Conservation (phyloP, 1,284 basidiomycete genomes). For the Austropuccinia psidii region DNA sequence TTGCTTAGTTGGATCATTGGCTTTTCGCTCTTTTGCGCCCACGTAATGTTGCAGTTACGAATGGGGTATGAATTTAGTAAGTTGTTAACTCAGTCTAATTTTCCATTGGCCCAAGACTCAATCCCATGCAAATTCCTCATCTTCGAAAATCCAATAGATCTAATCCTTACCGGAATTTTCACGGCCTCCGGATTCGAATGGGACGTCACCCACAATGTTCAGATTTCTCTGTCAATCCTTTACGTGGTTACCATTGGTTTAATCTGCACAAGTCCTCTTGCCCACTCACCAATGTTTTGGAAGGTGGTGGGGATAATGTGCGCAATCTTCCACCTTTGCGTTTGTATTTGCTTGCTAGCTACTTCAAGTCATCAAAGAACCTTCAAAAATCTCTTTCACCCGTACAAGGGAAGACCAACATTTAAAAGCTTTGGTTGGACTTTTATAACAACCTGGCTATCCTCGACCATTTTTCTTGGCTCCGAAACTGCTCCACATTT, state of each 20-base stretch:
- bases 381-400: slow-evolving; percentile 9
- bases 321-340: not conserved
- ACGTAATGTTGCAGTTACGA: slow-evolving; percentile 9
- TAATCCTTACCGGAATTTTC: not conserved
- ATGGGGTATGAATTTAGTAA: slow-evolving; percentile 11
- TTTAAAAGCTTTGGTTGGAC: not conserved
- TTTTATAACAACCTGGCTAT: not conserved
- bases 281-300: slow-evolving; percentile 23
- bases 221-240: not conserved
- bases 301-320: slow-evolving; percentile 6
- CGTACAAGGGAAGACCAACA: not conserved
- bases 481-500: slow-evolving; percentile 23
- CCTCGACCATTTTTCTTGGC: not conserved
- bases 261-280: not conserved
- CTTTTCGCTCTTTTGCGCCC: not conserved
- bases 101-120: not conserved
- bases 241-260: not conserved
- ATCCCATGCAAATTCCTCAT: not conserved
- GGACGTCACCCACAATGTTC: not conserved
- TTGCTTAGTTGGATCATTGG: slow-evolving; percentile 18
- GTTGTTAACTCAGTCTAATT: not conserved
- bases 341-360: slow-evolving; percentile 13
- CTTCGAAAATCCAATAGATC: not conserved
- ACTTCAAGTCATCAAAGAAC: slow-evolving; percentile 11
- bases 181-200: slow-evolving; percentile 12